Percentiles rank a stretch among this genome's conserved stretches.
Evolutionary conservation across 2,329 filamentous ascomycete species (phyloP).

Genomic region (Botryotinia calthae): DNA sequence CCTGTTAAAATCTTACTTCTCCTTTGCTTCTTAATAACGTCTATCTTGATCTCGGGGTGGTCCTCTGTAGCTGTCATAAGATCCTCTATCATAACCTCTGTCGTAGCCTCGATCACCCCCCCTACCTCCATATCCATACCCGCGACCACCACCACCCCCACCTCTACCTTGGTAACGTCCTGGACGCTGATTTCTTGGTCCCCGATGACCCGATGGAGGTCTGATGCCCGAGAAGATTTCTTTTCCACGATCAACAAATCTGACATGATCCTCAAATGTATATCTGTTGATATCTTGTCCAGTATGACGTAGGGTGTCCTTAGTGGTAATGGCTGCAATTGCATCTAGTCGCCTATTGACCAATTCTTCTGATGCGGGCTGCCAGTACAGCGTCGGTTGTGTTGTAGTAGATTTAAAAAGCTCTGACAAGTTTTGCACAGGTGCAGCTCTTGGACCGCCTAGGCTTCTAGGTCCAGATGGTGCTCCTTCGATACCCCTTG

Average conservation of each 20-base stretch:
- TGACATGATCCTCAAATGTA: constrained; percentile 65
- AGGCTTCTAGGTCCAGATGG: constrained; percentile 35
- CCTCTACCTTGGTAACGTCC: neutral
- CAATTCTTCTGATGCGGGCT: constrained; percentile 61
- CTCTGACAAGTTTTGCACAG: constrained; percentile 47
- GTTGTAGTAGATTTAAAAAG: constrained; percentile 58
- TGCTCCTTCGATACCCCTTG: constrained; percentile 32
- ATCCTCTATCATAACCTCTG: constrained; percentile 16
- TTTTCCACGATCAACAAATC: constrained; percentile 68
- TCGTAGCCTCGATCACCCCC: constrained; percentile 19
- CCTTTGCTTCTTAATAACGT: constrained; percentile 10
- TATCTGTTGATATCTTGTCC: constrained; percentile 57
- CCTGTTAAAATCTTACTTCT: neutral
- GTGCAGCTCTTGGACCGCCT: constrained; percentile 19
- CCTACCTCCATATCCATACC: constrained; percentile 4
- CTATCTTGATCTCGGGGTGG: constrained; percentile 19
- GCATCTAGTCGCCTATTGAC: constrained; percentile 63
- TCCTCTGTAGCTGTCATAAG: constrained; percentile 15
- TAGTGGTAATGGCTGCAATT: constrained; percentile 47
- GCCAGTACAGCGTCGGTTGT: constrained; percentile 64
- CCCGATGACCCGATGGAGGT: constrained; percentile 48
- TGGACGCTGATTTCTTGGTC: constrained; percentile 21
- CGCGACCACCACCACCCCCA: constrained; percentile 2
- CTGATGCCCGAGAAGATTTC: constrained; percentile 67
- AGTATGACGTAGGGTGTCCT: constrained; percentile 42